Conservation (phyloP, 1,284 basidiomycete species). For the Pseudozyma flocculosa region DNA sequence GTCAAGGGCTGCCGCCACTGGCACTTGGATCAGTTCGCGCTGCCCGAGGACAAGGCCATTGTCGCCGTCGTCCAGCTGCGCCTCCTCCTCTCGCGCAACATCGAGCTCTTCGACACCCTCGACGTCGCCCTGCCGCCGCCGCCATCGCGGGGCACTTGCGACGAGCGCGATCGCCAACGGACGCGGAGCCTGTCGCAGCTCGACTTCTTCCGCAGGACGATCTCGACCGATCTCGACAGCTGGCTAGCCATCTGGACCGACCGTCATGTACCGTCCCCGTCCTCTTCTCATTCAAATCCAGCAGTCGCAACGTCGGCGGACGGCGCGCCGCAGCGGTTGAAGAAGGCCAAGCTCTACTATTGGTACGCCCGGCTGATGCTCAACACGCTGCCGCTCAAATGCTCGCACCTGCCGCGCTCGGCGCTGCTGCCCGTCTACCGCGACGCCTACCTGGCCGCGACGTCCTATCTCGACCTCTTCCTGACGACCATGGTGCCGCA, state of each 20-base stretch:
- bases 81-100: conserved; percentile 23
- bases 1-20: conserved; percentile 35
- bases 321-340: conserved; percentile 10
- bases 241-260: conserved; percentile 39
- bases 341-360: conserved; percentile 32
- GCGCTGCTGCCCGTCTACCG: conserved; percentile 33
- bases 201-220: conserved; percentile 30
- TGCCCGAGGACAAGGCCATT: conserved; percentile 31
- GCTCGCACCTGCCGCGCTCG: conserved; percentile 17
- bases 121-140: conserved; percentile 2
- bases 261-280: not conserved
- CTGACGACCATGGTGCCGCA: conserved; percentile 35
- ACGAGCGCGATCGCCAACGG: not conserved
- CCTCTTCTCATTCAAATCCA: too few relatives aligned
- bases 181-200: conserved; percentile 15
- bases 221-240: conserved; percentile 22
- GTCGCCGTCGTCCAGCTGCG: conserved; percentile 39
- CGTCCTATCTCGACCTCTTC: conserved; percentile 41
- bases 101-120: conserved; percentile 36
- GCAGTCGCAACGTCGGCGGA: too few relatives aligned
- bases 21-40: conserved; percentile 33
- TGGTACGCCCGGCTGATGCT: conserved; percentile 36
- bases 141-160: conserved; percentile 7
- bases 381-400: conserved; percentile 32
- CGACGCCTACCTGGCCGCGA: conserved; percentile 35